These are phyloP conservation scores for Dionaea muscipula DNA, from an alignment of 179 eudicot genomes.

Conservation along the genomic window DNA sequence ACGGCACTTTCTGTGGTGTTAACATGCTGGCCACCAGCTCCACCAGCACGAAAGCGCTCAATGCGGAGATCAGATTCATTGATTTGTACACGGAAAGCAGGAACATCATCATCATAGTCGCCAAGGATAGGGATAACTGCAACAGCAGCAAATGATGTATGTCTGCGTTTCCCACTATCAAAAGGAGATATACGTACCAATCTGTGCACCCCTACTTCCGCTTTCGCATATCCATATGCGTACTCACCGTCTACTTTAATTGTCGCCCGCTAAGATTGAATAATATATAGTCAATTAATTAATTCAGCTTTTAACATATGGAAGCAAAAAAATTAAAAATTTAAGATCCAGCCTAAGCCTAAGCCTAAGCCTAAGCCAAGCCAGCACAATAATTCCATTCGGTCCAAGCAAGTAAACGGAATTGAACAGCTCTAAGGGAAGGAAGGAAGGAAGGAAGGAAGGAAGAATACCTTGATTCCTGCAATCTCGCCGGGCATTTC, in stretches of 20 bases:
- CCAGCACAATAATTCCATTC: no score
- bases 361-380: no score
- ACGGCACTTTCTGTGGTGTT: conserved; percentile 95
- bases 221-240: conserved; percentile 93
- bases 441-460: no score
- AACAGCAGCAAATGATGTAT: conserved; percentile 94
- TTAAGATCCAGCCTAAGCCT: no score
- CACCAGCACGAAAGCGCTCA: conserved; percentile 78
- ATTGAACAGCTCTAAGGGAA: background rate
- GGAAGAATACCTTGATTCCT: conserved; percentile 81
- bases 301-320: no score
- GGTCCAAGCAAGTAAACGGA: no score
- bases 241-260: conserved; percentile 83
- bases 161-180: conserved; percentile 81
- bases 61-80: conserved; percentile 91
- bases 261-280: conserved; percentile 77
- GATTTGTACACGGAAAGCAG: conserved; percentile 61
- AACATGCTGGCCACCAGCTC: conserved; percentile 85
- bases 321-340: no score
- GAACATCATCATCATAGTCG: no score
- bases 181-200: conserved; percentile 87
- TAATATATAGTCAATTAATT: no score
- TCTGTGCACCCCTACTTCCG: conserved; percentile 90
- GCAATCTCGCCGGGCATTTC: conserved; percentile 96
- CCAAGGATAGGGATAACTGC: conserved; percentile 89